Base-by-base conservation (phyloP, 2,329 filamentous ascomycete species). In the Colletotrichum abscissum region DNA sequence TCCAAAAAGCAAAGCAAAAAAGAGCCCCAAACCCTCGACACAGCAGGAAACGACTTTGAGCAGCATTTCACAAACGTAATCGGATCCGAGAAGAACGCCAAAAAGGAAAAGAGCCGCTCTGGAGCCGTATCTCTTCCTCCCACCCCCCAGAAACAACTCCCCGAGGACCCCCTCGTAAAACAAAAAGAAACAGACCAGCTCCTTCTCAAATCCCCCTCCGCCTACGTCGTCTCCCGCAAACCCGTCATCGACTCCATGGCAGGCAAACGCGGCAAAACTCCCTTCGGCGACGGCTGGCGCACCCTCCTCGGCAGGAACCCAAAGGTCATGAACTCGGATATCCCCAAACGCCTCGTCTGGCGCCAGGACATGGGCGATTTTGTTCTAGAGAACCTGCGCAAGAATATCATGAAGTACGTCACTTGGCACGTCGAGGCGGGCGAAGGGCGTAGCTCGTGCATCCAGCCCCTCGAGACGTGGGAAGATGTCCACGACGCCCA, bases 281-380 rank as follows among this genome's bases (percentile, higher is more conserved):
- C 67, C 19, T 5, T 75, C 46, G 69, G n/a, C 70, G 73, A 8
- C 60, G 79, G 7, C 26, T 77, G 28, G 30, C 30, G 9, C 11
- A 58, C 65, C 35, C 68, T 72, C 46, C 69, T 76, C 2, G 64
- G 70, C 14, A 35, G 49, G n/a, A 52, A 76, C 12, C 42, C 24
- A 4, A 54, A 30, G 11, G 19, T 46, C 42, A 16, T 63, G 74
- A 11, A 26, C 26, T 11, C 9, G 30, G 0, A 59, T 73, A 52
- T 55, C 76, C 64, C 35, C 68, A 74, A 22, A 24, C 54, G 73
- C 9, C 56, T 81, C 9, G 79, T 83, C 28, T 90, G 86, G 86
- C 86, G 90, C 35, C 54, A 81, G 5, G 89, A 91, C 75, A 93
- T 92, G 90, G 83, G 86, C 42, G 79, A 82, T 0, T 82, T 88